A percentile compares a stretch with the other conserved stretches of the same genome.
These are phyloP conservation scores for Dipodascopsis tothii DNA, from an alignment of 805 yeast genomes.

Conservation along the genomic window DNA sequence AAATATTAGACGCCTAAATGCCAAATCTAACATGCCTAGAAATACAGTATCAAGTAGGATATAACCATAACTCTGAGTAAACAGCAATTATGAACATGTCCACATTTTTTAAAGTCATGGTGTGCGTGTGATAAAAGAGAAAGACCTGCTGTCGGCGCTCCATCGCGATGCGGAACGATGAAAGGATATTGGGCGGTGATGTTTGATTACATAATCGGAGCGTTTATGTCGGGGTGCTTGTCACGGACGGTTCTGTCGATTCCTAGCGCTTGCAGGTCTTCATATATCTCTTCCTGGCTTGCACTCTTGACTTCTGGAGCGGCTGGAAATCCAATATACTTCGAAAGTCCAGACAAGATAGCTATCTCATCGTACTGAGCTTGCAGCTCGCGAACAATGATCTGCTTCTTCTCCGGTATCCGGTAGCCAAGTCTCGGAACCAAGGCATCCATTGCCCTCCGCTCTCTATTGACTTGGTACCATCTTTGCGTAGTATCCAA, in stretches of 20 bases:
- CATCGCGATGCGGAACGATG: too few species aligned
- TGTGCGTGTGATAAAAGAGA: too few species aligned
- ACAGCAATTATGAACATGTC: too few species aligned
- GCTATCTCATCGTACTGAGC: slow-evolving; percentile 63
- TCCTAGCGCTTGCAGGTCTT: slow-evolving; percentile 66
- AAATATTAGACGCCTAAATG: background rate
- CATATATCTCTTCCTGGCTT: slow-evolving; percentile 61
- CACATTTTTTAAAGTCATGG: too few species aligned
- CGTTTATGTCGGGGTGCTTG: too few species aligned
- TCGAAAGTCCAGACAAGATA: slow-evolving; percentile 55
- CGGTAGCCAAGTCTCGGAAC: slow-evolving; percentile 41
- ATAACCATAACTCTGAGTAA: too few species aligned
- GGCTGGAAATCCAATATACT: slow-evolving; percentile 70
- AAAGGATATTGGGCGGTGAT: too few species aligned
- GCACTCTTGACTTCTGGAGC: slow-evolving; percentile 65
- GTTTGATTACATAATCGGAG: too few species aligned
- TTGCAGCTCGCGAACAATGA: slow-evolving; percentile 59
- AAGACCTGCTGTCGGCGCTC: too few species aligned
- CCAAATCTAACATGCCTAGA: background rate
- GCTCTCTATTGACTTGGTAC: slow-evolving; percentile 86
- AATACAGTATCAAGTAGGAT: background rate
- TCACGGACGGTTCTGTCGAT: background rate
- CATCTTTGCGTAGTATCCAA: slow-evolving; percentile 72
- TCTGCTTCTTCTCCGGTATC: slow-evolving; percentile 38
- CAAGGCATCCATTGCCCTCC: slow-evolving; percentile 68